Base-by-base conservation (phyloP, 1,284 basidiomycete genomes). In the Leucoagaricus sp. region DNA sequence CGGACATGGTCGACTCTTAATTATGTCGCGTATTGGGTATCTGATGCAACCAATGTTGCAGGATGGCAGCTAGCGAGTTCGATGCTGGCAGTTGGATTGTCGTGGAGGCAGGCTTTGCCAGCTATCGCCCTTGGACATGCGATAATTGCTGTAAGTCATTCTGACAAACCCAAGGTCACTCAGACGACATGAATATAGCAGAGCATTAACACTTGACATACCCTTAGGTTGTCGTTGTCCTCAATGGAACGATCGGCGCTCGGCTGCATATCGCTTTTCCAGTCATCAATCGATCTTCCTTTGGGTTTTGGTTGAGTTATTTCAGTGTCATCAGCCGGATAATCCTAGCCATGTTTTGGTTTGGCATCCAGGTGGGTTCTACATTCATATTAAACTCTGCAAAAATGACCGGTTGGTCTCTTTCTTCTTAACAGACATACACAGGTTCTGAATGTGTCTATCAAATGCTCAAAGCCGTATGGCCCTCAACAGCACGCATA, bases 271-370 rank as follows among this genome's bases (percentile, higher is more conserved):
- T 77, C 4, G 69, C 75, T 1, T 93, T 92, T 66, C 85, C 89
- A 0, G 82, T 93, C 38, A 76, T 91, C 7, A 86, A 86, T 60
- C 79, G 91, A 3, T 87, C 87, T 0, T 88, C 86, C 0, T 93
- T 89, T 66, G 91, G 91, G 0, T 91, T 91, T 72, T 91, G 86
- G 79, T 80, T 92, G 64, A 86, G 84, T 67, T 87, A 88, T 65
- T 90, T 90, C 68, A 85, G 82, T 60, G 87, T 93, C 52, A 69
- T 93, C 58, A 89, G 87, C 54, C 82, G 90, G 13, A 80, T 85
- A 49, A 74, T 90, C 36, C 79, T 91, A n/a, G 79, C 88, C 13
- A 84, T 88, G 80, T 87, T 91, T 72, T 93, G 89, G 89, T 87
- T 86, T 57, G 83, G 83, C 17, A 77, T 86, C 53, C 81, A 83